Evolutionary conservation across 2,329 filamentous ascomycete species (phyloP).

Genomic region (Pseudogymnoascus sp.): DNA sequence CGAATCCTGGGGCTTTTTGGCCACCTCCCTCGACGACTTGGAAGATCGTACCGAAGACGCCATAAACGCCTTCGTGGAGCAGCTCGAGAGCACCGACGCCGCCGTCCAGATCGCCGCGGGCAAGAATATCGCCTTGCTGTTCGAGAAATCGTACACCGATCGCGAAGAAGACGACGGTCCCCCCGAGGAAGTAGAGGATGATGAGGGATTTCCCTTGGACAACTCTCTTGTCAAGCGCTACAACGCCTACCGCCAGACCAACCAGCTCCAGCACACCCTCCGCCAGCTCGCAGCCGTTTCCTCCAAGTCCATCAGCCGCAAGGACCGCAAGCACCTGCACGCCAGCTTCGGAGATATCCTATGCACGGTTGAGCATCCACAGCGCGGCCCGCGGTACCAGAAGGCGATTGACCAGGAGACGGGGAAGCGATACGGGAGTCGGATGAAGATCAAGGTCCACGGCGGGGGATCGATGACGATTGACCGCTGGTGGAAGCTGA

Average conservation of each 20-base stretch:
- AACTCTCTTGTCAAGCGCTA: conserved; percentile 52
- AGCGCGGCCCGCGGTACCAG: conserved; percentile 56
- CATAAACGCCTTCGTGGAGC: conserved; percentile 61
- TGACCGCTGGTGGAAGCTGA: conserved; percentile 67
- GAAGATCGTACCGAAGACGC: conserved; percentile 55
- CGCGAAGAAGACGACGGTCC: conserved; percentile 38
- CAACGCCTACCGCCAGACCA: conserved; percentile 55
- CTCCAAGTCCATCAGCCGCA: conserved; percentile 54
- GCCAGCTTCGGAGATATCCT: conserved; percentile 57
- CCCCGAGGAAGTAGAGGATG: conserved; percentile 31
- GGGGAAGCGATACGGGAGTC: conserved; percentile 51
- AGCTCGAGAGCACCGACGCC: conserved; percentile 54
- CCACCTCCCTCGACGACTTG: conserved; percentile 57
- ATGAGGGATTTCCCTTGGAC: conserved; percentile 28
- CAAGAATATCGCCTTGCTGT: conserved; percentile 63
- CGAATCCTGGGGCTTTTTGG: conserved; percentile 61
- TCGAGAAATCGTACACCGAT: conserved; percentile 50
- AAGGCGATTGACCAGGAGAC: conserved; percentile 54
- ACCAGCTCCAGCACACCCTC: conserved; percentile 51
- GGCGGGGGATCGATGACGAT: conserved; percentile 52
- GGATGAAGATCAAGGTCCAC: conserved; percentile 52
- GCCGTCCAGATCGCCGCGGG: conserved; percentile 61
- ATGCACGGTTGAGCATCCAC: conserved; percentile 57
- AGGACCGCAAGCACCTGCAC: conserved; percentile 58
- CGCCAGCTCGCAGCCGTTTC: conserved; percentile 51